Evolutionary conservation across 2,329 filamentous ascomycete species (phyloP), one percentile per base, ranked within the genome.

Genomic region (Chrysoporthe deuterocubensis): DNA sequence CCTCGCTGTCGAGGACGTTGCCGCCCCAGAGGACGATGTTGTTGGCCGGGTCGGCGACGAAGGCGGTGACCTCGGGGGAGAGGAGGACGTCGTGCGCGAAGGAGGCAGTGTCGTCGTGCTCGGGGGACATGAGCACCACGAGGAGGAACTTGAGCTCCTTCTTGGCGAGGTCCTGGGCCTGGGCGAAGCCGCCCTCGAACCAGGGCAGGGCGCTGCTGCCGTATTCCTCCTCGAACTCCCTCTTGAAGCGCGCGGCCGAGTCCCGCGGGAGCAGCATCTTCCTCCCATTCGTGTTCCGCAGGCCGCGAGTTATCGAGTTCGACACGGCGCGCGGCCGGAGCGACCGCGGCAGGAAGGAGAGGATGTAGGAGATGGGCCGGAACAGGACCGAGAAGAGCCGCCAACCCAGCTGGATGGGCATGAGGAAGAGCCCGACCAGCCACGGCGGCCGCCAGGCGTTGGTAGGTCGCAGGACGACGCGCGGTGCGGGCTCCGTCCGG

Each of bases 191-290:
- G 63, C 91, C 92, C 75, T 97, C 94, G 72, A 91, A 89, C 78
- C 96, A 97, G 0, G 91, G 90, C 4, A 98, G 80, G 4, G 83
- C 83, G 61, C 89, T 87, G 21, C 84, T 80, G 0, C 93, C 94
- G 75, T 97, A 96, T 74, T 97, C 93, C 79, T 99, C 96, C 74
- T 97, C 94, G 72, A 99, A 97, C 74, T 98, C 94, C 9, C 95
- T 88, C 75, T 93, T 92, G 78, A 98, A 97, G 43, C 96, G 86
- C 37, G 92, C 90, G 0, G 95, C 94, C 0, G 93, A 95, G 75
- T 99, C 96, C 67, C 92, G 89, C 1, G 95, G 94, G 75, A 91
- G 91, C 57, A 97, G 81, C 72, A 93, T 87, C 72, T 93, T 86
- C 44, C 95, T 87, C 4, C 91, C 90, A 69, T 84, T 88, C 1